phyloP scores from a whole-genome alignment of 2,329 filamentous ascomycete genomes.

The Grosmannia clavigera region DNA sequence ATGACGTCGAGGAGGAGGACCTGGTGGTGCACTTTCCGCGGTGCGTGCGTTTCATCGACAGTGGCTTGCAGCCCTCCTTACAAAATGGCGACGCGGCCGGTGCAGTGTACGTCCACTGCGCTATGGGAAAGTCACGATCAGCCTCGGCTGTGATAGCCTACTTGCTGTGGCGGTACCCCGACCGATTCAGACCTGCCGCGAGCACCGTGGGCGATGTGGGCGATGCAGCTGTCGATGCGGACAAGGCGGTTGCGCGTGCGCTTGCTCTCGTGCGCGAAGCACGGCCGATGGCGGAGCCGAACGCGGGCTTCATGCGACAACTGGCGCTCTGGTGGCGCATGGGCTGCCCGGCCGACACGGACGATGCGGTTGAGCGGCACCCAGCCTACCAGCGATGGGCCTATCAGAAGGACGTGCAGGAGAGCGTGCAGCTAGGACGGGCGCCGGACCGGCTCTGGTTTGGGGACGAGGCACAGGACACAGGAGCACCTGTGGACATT shows the following conservation, averaged over 20 bases:
- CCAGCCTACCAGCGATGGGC: conserved; percentile 68
- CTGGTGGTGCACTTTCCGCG: conserved; percentile 67
- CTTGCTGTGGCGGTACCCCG: conserved; percentile 56
- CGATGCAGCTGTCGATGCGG: conserved; percentile 24
- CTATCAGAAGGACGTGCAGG: conserved; percentile 41
- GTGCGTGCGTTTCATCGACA: conserved; percentile 72
- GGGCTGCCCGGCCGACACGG: conserved; percentile 56
- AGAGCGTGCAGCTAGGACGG: conserved; percentile 56
- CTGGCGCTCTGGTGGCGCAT: conserved; percentile 79
- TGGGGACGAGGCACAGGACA: conserved; percentile 49
- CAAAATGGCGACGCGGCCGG: conserved; percentile 12
- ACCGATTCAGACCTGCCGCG: conserved; percentile 28
- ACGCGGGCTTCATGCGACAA: conserved; percentile 83
- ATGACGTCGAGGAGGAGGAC: conserved; percentile 86
- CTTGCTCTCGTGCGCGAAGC: conserved; percentile 56
- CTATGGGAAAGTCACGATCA: conserved; percentile 92
- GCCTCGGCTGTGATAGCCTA: conserved; percentile 76
- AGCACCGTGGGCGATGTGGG: conserved; percentile 13
- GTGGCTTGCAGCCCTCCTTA: conserved; percentile 45
- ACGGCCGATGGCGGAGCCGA: conserved; percentile 74
- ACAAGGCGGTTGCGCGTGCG: conserved; percentile 44
- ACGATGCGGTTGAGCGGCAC: conserved; percentile 44
- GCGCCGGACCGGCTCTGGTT: conserved; percentile 78
- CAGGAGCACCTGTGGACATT: too few species aligned
- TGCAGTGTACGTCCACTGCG: conserved; percentile 56